Evolutionary conservation across 1,139 yeast genomes (phyloP).

Genomic region (Arxiozyma slooffiae): DNA sequence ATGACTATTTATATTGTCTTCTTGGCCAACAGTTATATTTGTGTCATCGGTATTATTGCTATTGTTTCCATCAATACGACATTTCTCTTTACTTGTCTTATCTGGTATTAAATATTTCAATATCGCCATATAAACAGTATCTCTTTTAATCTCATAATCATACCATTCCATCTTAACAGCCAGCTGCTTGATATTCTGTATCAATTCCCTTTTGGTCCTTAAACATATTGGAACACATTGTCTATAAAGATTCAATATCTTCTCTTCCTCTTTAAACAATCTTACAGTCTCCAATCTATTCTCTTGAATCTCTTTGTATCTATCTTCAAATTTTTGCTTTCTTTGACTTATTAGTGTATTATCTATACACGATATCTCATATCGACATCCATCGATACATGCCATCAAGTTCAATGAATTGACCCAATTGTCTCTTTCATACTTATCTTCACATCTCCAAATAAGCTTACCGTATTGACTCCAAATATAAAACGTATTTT

Average conservation of each 20-base stretch:
- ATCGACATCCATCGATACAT: conserved; percentile 38
- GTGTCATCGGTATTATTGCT: neutral
- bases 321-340: conserved; percentile 22
- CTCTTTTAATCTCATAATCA: conserved; percentile 42
- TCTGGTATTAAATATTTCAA: neutral
- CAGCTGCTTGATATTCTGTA: conserved; percentile 37
- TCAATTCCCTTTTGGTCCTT: conserved; percentile 41
- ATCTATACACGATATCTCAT: conserved; percentile 13
- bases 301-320: conserved; percentile 30
- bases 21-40: neutral
- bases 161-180: conserved; percentile 46
- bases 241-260: conserved; percentile 34
- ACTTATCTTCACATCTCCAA: conserved; percentile 23
- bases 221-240: conserved; percentile 44
- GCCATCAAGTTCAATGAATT: conserved; percentile 46
- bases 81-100: neutral
- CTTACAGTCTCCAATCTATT: conserved; percentile 29
- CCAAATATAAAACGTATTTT: conserved; percentile 11
- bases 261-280: conserved; percentile 33
- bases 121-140: conserved; percentile 10
- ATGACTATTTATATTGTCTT: neutral
- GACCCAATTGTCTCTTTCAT: conserved; percentile 48
- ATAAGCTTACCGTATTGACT: conserved; percentile 31
- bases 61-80: neutral
- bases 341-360: conserved; percentile 25